Evolutionary conservation across 306 rosid genomes (phyloP), one percentile per base, ranked within the genome.

Genomic region (Datisca glomerata): DNA sequence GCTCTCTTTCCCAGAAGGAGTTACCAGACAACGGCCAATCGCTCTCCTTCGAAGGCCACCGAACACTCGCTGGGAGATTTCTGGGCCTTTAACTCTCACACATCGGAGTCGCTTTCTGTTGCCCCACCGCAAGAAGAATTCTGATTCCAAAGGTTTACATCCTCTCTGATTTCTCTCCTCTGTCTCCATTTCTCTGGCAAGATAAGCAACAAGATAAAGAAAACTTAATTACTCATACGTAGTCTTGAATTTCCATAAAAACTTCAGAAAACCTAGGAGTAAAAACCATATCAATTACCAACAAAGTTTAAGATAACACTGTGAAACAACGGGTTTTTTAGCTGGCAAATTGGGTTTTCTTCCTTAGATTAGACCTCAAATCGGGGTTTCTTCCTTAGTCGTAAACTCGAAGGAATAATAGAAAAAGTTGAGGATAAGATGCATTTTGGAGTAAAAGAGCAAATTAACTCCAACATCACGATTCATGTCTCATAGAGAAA

Each of bases 81-180:
- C 59, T 19, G 86, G 72, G 72, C 72, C 80, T 45, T 77, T 81
- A 45, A 77, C 86, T 65, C 93, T 68, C 47, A 75, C 80, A 19
- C 93, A 81, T 60, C 87, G 64, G 22, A 77, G 49, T 2, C 84
- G 47, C 65, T 74, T 77, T 6, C 65, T 65, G 60, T 68, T 74
- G 14, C 78, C 93, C 93, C 93, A 77, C 87, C 77, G 84, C 55
- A 81, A 63, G 76, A 81, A 77, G 40, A 81, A 64, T 35, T 73
- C 86, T 22, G 80, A 75, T 55, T 81, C 86, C 11, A 65, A 54
- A 19, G 55, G 45, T 27, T 68, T 74, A 41, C 58, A 70, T 1
- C 53, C 66, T 31, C 72, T 67, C 57, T 71, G 74, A 65, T 65
- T 73, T 46, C 80, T 74, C 65, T 74, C 86, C 37, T 68, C 83